Base-by-base conservation (phyloP, 257 asterid species). In the Solanum arcanum region DNA sequence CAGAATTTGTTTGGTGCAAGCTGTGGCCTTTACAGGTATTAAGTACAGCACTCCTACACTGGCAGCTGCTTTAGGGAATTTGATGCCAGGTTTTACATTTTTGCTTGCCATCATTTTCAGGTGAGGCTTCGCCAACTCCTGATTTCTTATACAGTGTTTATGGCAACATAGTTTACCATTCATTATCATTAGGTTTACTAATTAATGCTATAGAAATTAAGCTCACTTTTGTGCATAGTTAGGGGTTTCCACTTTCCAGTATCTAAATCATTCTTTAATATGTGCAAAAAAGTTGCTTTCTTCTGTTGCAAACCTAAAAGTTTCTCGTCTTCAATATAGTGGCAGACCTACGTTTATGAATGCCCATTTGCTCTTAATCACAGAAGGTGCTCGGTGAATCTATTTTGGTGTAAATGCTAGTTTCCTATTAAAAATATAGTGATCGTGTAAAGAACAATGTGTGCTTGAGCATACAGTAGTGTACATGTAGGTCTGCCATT, bases 41-140 rank as follows among this genome's bases (percentile, higher is more conserved):
- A 86, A 86, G 13, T 86, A 86, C 84, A 86, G 84, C 60, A 73
- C 88, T 47, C 83, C 88, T 47, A 86, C 88, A 31, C 41, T 86
- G 59, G 88, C 88, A 18, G 88, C 88, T 29, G 88, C 83, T n/a
- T 47, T 86, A 5, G 88, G 88, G 69, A 86, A 86, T 49, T 86
- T 86, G 88, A 52, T 86, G 84, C 88, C 88, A 23, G 88, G 84
- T 23, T 86, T 86, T 73, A 86, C 88, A 60, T 86, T 86, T 86
- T 41, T 86, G 66, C 88, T 86, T 49, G 84, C 88, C 33, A 78
- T 86, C 13, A 73, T 86, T 73, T 86, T 86, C 88, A 72, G 88
- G 88, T 86, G 52, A 25, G 84, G 62, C 7, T 29, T 52, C 3
- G 5, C 12, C 42, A 80, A 29, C 85, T 47, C 9, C 42, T 47